Percentiles rank a stretch among this genome's conserved stretches.
phyloP scores from a whole-genome alignment of 73 alveolate species.

The Uronychia setigera region DNA sequence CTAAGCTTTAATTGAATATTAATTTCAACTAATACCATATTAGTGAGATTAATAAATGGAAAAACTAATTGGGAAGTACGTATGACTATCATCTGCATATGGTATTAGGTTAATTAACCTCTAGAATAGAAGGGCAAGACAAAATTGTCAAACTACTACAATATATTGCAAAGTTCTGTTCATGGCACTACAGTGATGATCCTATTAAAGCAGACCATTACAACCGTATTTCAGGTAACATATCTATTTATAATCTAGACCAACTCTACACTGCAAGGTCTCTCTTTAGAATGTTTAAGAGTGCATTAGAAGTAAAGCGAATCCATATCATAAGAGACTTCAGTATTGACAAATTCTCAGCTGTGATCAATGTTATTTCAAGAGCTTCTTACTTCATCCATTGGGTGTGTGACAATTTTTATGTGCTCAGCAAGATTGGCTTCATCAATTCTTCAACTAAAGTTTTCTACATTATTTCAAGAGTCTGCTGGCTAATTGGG shows the following conservation, averaged over 20 bases:
- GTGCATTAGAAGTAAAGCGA: conserved; percentile 42
- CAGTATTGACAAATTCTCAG: conserved; percentile 34
- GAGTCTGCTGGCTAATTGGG: conserved; percentile 53
- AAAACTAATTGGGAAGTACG: no score
- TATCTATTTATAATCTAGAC: background rate
- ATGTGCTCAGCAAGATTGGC: conserved; percentile 23
- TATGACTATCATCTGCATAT: no score
- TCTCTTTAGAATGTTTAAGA: conserved; percentile 34
- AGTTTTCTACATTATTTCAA: conserved; percentile 17
- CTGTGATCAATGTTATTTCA: conserved; percentile 25
- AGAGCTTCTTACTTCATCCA: conserved; percentile 37
- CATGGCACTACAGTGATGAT: conserved; percentile 36
- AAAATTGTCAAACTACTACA: conserved; percentile 28
- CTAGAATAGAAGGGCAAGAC: conserved; percentile 43
- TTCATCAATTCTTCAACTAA: conserved; percentile 1
- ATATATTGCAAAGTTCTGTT: conserved; percentile 24
- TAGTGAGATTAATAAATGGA: no score
- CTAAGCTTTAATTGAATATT: no score
- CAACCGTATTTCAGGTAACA: conserved; percentile 21
- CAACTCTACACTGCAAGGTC: conserved; percentile 35
- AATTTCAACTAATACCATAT: no score
- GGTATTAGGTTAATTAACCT: no score
- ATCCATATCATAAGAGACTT: conserved; percentile 22
- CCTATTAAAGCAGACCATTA: conserved; percentile 10
- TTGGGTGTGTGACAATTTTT: conserved; percentile 58